phyloP scores from a whole-genome alignment of 495 filamentous ascomycete genomes.

The Barbatosphaeria neglecta region DNA sequence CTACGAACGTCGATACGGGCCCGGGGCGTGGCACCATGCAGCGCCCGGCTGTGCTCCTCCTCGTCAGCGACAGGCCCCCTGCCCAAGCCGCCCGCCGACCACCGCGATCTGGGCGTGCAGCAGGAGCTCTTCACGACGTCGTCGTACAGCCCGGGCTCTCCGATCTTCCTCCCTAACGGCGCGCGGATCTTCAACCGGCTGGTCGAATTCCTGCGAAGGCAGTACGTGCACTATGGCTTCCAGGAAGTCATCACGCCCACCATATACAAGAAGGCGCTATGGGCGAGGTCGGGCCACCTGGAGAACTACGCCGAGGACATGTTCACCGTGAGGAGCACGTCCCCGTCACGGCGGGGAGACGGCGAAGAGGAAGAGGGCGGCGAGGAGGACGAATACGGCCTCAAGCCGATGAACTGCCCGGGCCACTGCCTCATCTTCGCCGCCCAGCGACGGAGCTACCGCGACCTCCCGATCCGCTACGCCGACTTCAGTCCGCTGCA shows the following conservation, averaged over 20 bases:
- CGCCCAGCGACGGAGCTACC: slow-evolving; percentile 58
- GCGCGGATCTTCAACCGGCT: slow-evolving; percentile 82
- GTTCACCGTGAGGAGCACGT: slow-evolving; percentile 68
- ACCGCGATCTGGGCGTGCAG: slow-evolving; percentile 56
- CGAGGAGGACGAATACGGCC: slow-evolving; percentile 69
- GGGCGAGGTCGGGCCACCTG: slow-evolving; percentile 84
- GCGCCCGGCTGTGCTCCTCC: slow-evolving; percentile 21
- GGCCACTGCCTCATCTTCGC: slow-evolving; percentile 85
- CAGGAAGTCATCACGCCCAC: slow-evolving; percentile 86
- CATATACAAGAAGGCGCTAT: slow-evolving; percentile 85
- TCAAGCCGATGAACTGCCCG: slow-evolving; percentile 97
- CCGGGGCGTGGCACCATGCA: too few species aligned
- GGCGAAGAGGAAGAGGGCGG: slow-evolving; percentile 17
- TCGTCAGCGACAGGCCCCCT: slow-evolving; percentile 12
- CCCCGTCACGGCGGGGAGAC: slow-evolving; percentile 23
- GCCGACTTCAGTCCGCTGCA: slow-evolving; percentile 89
- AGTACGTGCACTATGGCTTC: slow-evolving; percentile 82
- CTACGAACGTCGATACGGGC: too few species aligned
- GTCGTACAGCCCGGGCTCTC: slow-evolving; percentile 73
- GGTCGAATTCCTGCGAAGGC: slow-evolving; percentile 69
- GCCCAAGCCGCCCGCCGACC: slow-evolving; percentile 40
- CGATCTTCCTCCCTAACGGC: slow-evolving; percentile 78
- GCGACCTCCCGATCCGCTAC: slow-evolving; percentile 79
- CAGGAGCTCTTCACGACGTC: slow-evolving; percentile 75
- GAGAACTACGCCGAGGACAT: slow-evolving; percentile 92